Evolutionary conservation across 805 yeast genomes (phyloP).

Genomic region (Middelhovenomyces tepae): DNA sequence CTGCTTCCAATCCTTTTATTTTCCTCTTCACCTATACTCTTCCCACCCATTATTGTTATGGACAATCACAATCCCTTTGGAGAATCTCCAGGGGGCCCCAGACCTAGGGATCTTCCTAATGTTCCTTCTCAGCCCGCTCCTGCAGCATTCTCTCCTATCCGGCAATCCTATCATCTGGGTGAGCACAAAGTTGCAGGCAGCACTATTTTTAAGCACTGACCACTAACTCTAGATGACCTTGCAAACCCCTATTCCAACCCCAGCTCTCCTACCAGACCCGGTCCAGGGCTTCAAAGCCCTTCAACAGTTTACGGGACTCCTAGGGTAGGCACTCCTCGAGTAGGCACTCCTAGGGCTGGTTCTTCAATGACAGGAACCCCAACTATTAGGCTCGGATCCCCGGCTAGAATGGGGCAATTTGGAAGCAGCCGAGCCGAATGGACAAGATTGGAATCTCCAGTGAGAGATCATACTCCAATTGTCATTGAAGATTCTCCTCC

Average conservation of each 20-base stretch:
- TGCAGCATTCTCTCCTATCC: constrained; percentile 12
- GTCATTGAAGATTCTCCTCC: no score
- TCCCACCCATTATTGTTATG: neutral
- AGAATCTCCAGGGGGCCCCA: constrained; percentile 4
- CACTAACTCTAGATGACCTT: constrained; percentile 13
- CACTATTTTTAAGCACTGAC: neutral
- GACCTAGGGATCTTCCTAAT: constrained; percentile 14
- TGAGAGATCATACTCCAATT: constrained; percentile 16
- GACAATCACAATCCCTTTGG: neutral
- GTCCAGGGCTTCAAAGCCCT: no score
- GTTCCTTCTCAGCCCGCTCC: constrained; percentile 11
- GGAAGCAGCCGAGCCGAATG: constrained; percentile 55
- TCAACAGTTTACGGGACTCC: constrained; percentile 9
- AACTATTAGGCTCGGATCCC: constrained; percentile 16
- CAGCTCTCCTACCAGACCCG: constrained; percentile 8
- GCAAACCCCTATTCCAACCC: constrained; percentile 13
- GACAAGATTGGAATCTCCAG: constrained; percentile 64
- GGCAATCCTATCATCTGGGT: constrained; percentile 15
- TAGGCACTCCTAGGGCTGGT: no score
- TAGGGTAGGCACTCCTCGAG: no score
- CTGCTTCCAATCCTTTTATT: neutral
- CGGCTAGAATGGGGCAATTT: constrained; percentile 10
- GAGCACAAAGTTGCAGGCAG: no score
- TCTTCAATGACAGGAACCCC: no score
- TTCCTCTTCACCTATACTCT: neutral